Percentiles rank a stretch among this genome's conserved stretches.
phyloP scores from a whole-genome alignment of 1,284 basidiomycete species.

The Cutaneotrichosporon curvatum region DNA sequence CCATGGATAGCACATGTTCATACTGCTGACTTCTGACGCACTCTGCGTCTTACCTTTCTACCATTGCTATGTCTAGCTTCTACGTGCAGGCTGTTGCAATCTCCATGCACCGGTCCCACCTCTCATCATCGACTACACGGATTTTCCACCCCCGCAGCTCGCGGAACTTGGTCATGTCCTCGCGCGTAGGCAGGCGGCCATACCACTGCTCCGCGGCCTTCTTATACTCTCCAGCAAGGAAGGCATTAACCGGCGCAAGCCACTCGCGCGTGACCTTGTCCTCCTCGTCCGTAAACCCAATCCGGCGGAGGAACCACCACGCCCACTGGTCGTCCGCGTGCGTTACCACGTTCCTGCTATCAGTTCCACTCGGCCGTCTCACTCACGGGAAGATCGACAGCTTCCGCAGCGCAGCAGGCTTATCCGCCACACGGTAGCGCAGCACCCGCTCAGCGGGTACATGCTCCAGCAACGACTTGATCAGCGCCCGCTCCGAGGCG shows the following conservation, averaged over 20 bases:
- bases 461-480: slow-evolving; percentile 14
- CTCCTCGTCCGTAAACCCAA: slow-evolving; percentile 15
- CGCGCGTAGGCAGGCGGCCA: neutral
- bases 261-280: slow-evolving; percentile 9
- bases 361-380: neutral
- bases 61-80: neutral
- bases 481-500: slow-evolving; percentile 14
- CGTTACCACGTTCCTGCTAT: slow-evolving; percentile 9
- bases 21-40: too few species aligned
- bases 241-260: slow-evolving; percentile 15
- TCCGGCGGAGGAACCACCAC: slow-evolving; percentile 21
- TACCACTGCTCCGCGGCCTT: slow-evolving; percentile 19
- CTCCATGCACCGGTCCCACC: slow-evolving; percentile 19
- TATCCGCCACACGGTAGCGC: slow-evolving; percentile 20
- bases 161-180: slow-evolving; percentile 7
- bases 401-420: neutral
- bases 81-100: slow-evolving; percentile 7
- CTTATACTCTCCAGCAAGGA: slow-evolving; percentile 13
- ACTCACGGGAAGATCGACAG: slow-evolving; percentile 2
- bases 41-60: too few species aligned
- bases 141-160: slow-evolving; percentile 17
- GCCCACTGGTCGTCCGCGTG: slow-evolving; percentile 23
- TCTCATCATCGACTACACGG: slow-evolving; percentile 17
- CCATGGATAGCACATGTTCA: too few species aligned
- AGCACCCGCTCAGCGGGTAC: slow-evolving; percentile 13